A percentile compares a stretch with the other conserved stretches of the same genome.
Conservation (phyloP, 768 basidiomycete genomes). For the Holtermanniella nyarrowii region DNA sequence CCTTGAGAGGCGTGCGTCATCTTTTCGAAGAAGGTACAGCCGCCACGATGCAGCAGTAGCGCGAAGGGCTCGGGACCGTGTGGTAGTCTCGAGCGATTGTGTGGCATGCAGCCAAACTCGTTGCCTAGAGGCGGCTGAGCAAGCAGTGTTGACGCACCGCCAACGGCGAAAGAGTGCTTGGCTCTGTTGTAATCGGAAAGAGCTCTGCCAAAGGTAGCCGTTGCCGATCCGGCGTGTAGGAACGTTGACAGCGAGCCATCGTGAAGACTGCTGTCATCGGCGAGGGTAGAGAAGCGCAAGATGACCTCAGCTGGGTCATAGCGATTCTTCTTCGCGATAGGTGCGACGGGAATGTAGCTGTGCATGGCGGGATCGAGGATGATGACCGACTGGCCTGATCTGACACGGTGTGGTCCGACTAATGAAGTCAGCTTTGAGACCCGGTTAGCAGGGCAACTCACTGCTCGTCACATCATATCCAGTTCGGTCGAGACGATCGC, state of each 20-base stretch:
- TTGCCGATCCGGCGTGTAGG: constrained; percentile 49
- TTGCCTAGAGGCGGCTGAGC: constrained; percentile 52
- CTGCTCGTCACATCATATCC: constrained; percentile 80
- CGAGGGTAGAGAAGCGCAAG: constrained; percentile 47
- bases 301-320: constrained; percentile 52
- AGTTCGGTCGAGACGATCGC: constrained; percentile 66
- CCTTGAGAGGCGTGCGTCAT: constrained; percentile 57
- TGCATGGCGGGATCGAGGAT: constrained; percentile 57
- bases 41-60: constrained; percentile 59
- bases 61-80: constrained; percentile 33
- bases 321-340: constrained; percentile 2
- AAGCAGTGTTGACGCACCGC: constrained; percentile 47
- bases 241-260: constrained; percentile 31
- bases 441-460: constrained; percentile 42
- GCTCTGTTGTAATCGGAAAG: constrained; percentile 18
- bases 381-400: constrained; percentile 70
- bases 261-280: constrained; percentile 37
- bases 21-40: constrained; percentile 83
- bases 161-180: constrained; percentile 46
- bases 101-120: constrained; percentile 53
- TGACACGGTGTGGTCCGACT: constrained; percentile 76
- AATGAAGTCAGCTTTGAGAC: not conserved
- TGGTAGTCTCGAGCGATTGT: constrained; percentile 26
- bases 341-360: constrained; percentile 19
- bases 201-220: constrained; percentile 63